Evolutionary conservation across 2,329 filamentous ascomycete genomes (phyloP).

Genomic region (Chaetomiaceae sp.): DNA sequence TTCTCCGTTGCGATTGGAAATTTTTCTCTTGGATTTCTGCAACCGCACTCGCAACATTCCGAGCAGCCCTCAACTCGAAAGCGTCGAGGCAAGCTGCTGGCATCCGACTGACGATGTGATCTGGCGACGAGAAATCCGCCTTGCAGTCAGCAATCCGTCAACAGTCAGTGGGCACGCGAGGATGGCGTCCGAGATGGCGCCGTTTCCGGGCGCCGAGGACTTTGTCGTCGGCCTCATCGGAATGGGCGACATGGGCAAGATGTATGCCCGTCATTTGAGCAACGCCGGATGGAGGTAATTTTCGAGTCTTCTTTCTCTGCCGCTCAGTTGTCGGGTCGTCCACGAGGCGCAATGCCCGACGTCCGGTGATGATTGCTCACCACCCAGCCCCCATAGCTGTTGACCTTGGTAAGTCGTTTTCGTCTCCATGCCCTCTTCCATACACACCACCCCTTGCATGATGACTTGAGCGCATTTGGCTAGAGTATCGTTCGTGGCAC

Average conservation of each 20-base stretch:
- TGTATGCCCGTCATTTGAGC: constrained; percentile 89
- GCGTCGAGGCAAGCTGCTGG: constrained; percentile 5
- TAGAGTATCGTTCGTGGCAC: constrained; percentile 79
- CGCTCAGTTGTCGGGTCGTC: neutral
- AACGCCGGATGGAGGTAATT: constrained; percentile 94
- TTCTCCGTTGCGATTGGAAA: constrained; percentile 1
- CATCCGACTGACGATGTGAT: constrained; percentile 23
- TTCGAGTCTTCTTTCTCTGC: constrained; percentile 5
- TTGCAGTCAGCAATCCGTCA: neutral
- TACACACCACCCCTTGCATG: constrained; percentile 51
- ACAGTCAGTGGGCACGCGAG: constrained; percentile 7
- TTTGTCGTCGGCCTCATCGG: constrained; percentile 91
- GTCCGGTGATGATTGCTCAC: constrained; percentile 3
- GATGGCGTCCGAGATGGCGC: constrained; percentile 26
- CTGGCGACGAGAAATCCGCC: constrained; percentile 5
- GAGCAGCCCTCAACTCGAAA: neutral
- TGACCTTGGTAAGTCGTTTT: constrained; percentile 25
- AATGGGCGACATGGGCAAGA: constrained; percentile 99
- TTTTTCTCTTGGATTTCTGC: constrained; percentile 5
- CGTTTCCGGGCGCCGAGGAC: constrained; percentile 53
- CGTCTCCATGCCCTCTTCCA: constrained; percentile 25
- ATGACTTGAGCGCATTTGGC: constrained; percentile 99
- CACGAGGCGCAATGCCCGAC: neutral
- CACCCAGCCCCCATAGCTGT: constrained; percentile 3
- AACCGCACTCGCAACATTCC: constrained; percentile 1